Evolutionary conservation across 805 yeast genomes (phyloP).

Genomic region (Lipomyces orientalis): DNA sequence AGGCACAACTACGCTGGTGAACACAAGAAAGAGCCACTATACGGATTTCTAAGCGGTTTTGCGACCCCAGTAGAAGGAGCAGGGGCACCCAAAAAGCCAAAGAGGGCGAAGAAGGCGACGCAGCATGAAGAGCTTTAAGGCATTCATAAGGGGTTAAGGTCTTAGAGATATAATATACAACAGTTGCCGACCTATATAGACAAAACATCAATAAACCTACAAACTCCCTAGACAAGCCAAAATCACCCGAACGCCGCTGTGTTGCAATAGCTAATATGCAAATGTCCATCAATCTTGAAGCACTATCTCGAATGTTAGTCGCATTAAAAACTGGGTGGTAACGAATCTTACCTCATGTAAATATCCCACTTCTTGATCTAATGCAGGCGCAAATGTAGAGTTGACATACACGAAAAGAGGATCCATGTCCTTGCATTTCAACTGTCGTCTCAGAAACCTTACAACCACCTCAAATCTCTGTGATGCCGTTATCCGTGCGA

Average conservation of each 20-base stretch:
- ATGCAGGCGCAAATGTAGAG: slow-evolving; percentile 50
- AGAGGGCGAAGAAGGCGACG: slow-evolving; percentile 41
- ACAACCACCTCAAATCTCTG: slow-evolving; percentile 56
- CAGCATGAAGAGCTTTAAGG: slow-evolving; percentile 18
- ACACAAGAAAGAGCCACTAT: slow-evolving; percentile 44
- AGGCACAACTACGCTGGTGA: slow-evolving; percentile 43
- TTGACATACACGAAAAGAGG: slow-evolving; percentile 50
- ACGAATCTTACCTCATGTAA: slow-evolving; percentile 38
- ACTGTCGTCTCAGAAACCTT: slow-evolving; percentile 52
- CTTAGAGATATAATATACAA: background rate
- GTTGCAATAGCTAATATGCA: slow-evolving; percentile 45
- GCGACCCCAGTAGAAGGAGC: slow-evolving; percentile 49
- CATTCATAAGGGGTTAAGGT: background rate
- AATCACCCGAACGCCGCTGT: slow-evolving; percentile 47
- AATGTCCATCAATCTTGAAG: slow-evolving; percentile 41
- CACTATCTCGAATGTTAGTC: slow-evolving; percentile 17
- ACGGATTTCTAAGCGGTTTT: slow-evolving; percentile 45
- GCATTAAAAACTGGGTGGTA: background rate
- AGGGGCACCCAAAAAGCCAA: slow-evolving; percentile 23
- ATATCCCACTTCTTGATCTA: slow-evolving; percentile 47
- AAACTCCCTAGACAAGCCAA: background rate
- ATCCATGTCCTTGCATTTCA: slow-evolving; percentile 41
- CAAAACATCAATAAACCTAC: background rate
- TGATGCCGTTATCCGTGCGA: slow-evolving; percentile 52
- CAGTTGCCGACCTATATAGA: background rate